Base-by-base conservation (phyloP, 1,284 basidiomycete genomes). In the Trametes hirsuta region DNA sequence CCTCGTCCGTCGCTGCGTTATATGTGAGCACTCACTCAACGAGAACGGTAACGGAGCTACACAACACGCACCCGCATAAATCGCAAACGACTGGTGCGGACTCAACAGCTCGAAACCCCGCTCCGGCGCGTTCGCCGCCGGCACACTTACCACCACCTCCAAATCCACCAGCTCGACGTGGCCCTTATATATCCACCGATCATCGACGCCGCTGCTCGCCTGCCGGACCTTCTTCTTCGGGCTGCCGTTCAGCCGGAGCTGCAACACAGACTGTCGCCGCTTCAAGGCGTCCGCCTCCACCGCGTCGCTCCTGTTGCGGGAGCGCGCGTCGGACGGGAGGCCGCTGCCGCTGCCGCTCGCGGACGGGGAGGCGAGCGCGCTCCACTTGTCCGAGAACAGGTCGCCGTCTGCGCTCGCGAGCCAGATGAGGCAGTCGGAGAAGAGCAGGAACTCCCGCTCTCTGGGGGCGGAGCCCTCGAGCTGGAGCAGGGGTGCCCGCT, bases 371-470 rank as follows among this genome's bases (percentile, higher is more conserved):
- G 54, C 30, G 36, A 55, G 35, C 9, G 55, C 53, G 35, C 34
- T 66, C 72, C 71, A 72, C 57, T 64, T 69, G 55, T 72, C 73
- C 54, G 69, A 69, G 50, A 67, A 64, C 25, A 70, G 63, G 37
- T 67, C 65, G 6, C 68, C 70, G 58, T 76, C 87, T 56, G 77
- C 81, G 53, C 74, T 78, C n/a, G 84, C 85, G 30, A 93, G 81
- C 87, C 93, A 94, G 25, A 95, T 68, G 18, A 95, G 73, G 65
- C 86, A 87, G 72, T 95, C 93, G 8, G 87, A 90, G 71, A 95
- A 93, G 0, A 95, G 80, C 12, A 95, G 77, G 69, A 95, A 90
- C 61, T 91, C 86, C 47, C 88, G 80, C 61, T 87, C 84, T 42
- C 78, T 77, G 0, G 84, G 82, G 5, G 74, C 62, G 12, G 78